These are phyloP conservation scores for Nothophytophthora sp. DNA, from an alignment of 352 stramenopile species.

Conservation along the genomic window DNA sequence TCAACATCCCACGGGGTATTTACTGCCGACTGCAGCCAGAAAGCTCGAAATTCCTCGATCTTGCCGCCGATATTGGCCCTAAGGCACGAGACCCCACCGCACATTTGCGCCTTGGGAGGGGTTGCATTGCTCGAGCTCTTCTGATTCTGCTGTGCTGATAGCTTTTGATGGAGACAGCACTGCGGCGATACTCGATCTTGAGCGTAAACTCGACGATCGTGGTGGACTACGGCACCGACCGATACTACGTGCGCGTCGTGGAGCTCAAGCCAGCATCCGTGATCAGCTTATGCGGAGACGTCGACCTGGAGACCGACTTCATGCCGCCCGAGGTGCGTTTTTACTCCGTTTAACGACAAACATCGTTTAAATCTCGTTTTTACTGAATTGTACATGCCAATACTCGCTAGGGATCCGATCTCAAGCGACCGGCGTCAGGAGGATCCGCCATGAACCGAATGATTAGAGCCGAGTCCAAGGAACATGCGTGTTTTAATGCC, in stretches of 20 bases:
- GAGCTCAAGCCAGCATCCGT: conserved; percentile 50
- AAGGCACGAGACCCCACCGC: conserved; percentile 30
- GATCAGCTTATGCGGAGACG: conserved; percentile 60
- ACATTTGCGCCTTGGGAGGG: background rate
- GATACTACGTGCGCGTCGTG: conserved; percentile 48
- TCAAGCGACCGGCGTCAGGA: conserved; percentile 12
- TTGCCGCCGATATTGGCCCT: conserved; percentile 54
- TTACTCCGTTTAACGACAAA: no score
- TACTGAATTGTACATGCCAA: background rate
- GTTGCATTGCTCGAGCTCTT: background rate
- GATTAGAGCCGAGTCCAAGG: background rate
- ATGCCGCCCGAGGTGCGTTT: conserved; percentile 32
- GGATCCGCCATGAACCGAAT: conserved; percentile 2
- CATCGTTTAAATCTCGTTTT: background rate
- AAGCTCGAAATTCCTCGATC: conserved; percentile 40
- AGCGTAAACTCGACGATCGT: conserved; percentile 52
- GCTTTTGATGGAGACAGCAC: conserved; percentile 55
- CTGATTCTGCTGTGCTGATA: conserved; percentile 2
- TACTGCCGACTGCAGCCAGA: conserved; percentile 66
- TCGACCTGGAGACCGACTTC: conserved; percentile 70
- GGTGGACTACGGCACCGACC: conserved; percentile 47
- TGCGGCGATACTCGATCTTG: conserved; percentile 60
- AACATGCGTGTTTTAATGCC: no score
- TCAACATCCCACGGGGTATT: conserved; percentile 36
- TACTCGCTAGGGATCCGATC: conserved; percentile 12